phyloP scores from a whole-genome alignment of 768 basidiomycete species.

The Grammothele lineata region DNA sequence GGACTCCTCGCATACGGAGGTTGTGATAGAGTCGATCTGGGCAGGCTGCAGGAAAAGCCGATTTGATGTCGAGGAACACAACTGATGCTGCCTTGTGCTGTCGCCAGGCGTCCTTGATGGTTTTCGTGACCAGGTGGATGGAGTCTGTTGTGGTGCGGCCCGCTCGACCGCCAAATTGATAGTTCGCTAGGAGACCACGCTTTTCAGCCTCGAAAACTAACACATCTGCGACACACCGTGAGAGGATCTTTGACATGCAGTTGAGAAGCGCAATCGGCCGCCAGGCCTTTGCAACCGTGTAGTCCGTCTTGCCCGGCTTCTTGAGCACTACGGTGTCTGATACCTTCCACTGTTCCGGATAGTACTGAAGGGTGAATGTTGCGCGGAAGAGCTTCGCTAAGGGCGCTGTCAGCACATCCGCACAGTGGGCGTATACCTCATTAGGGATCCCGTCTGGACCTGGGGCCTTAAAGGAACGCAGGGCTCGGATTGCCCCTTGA shows the following conservation, averaged over 20 bases:
- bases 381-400: conserved; percentile 28
- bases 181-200: conserved; percentile 5
- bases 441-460: conserved; percentile 30
- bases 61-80: conserved; percentile 31
- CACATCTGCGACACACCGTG: conserved; percentile 17
- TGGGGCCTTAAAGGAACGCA: conserved; percentile 33
- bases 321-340: conserved; percentile 27
- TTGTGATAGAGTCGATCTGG: conserved; percentile 15
- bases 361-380: conserved; percentile 22
- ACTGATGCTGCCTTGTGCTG: conserved; percentile 24
- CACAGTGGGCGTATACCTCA: conserved; percentile 26
- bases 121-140: conserved; percentile 19
- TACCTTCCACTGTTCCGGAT: conserved; percentile 24
- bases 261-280: conserved; percentile 32
- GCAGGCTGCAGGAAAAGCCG: conserved; percentile 25
- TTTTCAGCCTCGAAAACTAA: conserved; percentile 8
- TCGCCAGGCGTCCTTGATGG: conserved; percentile 22
- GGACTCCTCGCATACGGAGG: conserved; percentile 14
- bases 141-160: conserved; percentile 24
- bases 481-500: conserved; percentile 15
- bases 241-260: conserved; percentile 19
- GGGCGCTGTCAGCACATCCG: conserved; percentile 20
- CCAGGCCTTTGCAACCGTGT: conserved; percentile 29
- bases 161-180: conserved; percentile 24
- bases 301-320: conserved; percentile 33